Evolutionary conservation across 1,284 basidiomycete species (phyloP).

Genomic region (Coniferiporia sulphurascens): DNA sequence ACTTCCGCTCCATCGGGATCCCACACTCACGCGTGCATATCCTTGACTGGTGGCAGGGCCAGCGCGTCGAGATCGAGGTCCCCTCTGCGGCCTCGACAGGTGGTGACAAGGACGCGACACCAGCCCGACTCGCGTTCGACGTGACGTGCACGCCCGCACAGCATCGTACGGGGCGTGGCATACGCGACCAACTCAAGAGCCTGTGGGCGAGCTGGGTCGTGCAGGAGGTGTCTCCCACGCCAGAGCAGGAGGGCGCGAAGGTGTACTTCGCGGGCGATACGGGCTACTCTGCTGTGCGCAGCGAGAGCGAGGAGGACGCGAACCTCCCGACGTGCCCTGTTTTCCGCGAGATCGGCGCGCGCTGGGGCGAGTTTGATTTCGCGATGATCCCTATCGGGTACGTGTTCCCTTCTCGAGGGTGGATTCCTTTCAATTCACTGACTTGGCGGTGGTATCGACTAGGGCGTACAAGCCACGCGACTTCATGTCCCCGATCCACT

Average conservation of each 20-base stretch:
- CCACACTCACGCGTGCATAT: slow-evolving; percentile 42
- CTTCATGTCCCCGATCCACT: slow-evolving; percentile 57
- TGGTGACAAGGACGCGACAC: not conserved
- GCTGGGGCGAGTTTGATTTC: slow-evolving; percentile 55
- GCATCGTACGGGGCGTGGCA: slow-evolving; percentile 38
- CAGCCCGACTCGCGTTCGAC: slow-evolving; percentile 17
- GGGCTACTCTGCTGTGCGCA: slow-evolving; percentile 44
- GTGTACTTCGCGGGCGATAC: slow-evolving; percentile 73
- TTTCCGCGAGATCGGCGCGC: slow-evolving; percentile 61
- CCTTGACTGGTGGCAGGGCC: slow-evolving; percentile 69
- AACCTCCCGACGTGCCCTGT: slow-evolving; percentile 57
- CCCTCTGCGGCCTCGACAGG: slow-evolving; percentile 7
- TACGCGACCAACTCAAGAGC: slow-evolving; percentile 21
- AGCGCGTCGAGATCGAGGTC: slow-evolving; percentile 38
- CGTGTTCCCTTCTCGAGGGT: slow-evolving; percentile 19
- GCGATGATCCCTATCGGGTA: slow-evolving; percentile 66
- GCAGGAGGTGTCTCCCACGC: slow-evolving; percentile 18
- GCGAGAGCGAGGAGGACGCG: slow-evolving; percentile 43
- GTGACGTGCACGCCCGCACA: slow-evolving; percentile 48
- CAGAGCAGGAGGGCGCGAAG: slow-evolving; percentile 28
- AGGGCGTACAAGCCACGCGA: slow-evolving; percentile 59
- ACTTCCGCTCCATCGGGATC: slow-evolving; percentile 41
- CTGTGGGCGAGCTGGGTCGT: slow-evolving; percentile 25
- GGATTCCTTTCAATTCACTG: not conserved
- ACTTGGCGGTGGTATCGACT: not conserved